Conservation (phyloP, 2,329 filamentous ascomycete species). For the Alternaria hordeiaustralica region DNA sequence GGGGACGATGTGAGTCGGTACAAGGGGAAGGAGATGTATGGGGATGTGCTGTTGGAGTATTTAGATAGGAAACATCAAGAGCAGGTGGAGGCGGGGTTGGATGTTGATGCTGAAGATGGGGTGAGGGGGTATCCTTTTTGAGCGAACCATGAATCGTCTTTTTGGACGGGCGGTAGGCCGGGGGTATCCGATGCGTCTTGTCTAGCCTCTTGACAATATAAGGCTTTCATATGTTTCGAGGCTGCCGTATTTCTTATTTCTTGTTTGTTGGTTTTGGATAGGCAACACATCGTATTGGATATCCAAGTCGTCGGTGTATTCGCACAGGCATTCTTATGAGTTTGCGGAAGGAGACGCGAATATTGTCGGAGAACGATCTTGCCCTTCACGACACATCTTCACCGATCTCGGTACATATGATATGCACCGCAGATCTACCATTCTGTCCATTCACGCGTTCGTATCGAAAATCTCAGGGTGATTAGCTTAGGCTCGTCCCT, state of each 20-base stretch:
- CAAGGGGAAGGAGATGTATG: constrained; percentile 79
- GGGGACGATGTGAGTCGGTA: constrained; percentile 77
- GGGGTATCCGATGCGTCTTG: neutral
- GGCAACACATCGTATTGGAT: neutral
- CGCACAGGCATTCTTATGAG: neutral
- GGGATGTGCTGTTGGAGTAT: constrained; percentile 75
- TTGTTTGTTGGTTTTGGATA: neutral
- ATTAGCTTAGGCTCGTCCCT: neutral
- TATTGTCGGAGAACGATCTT: neutral
- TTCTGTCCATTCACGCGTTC: neutral
- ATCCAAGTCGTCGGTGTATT: neutral
- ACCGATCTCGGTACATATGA: neutral
- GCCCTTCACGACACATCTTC: neutral
- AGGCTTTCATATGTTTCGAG: neutral
- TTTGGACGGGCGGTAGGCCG: neutral
- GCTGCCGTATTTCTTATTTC: neutral
- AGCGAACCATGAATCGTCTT: neutral
- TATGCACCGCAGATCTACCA: neutral
- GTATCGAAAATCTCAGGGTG: neutral
- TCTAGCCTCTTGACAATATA: neutral
- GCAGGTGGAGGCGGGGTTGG: constrained; percentile 72
- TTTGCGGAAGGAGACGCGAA: neutral
- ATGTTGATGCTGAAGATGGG: constrained; percentile 67
- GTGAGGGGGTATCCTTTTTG: constrained; percentile 67
- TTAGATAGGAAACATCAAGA: constrained; percentile 76